Percentiles rank a stretch among this genome's conserved stretches.
phyloP scores from a whole-genome alignment of 148 eudicot species.

The Vaccinium vitisidaea region DNA sequence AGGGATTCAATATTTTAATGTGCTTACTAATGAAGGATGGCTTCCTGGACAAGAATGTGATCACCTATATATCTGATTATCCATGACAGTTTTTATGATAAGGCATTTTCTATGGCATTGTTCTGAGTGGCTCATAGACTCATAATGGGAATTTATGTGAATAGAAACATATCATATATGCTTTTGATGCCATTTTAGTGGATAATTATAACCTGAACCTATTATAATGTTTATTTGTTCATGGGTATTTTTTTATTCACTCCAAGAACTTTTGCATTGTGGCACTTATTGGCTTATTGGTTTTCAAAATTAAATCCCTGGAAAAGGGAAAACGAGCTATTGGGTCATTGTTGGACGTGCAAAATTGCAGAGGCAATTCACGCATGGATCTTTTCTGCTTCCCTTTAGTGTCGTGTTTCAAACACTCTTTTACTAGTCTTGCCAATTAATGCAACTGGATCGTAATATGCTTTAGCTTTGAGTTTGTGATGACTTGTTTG shows the following conservation, averaged over 20 bases:
- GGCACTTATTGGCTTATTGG: not conserved
- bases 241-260: not conserved
- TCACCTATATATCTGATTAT: not conserved
- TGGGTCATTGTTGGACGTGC: not conserved
- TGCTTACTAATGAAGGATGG: slow-evolving; percentile 10
- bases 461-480: not conserved
- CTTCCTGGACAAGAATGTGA: not conserved
- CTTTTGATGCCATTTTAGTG: not conserved
- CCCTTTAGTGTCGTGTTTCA: not conserved
- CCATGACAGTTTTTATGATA: not conserved
- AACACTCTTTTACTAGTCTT: not conserved
- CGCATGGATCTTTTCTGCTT: not conserved
- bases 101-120: not conserved
- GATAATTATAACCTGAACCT: not conserved
- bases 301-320: not conserved
- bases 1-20: not conserved
- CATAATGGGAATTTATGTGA: not conserved
- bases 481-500: not conserved
- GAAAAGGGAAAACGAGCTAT: not conserved
- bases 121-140: not conserved
- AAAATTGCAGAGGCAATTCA: not conserved
- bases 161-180: not conserved
- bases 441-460: not conserved
- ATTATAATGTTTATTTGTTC: not conserved
- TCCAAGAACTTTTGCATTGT: not conserved